Evolutionary conservation across 257 asterid genomes (phyloP).

Genomic region (Nicotiana tabacum): DNA sequence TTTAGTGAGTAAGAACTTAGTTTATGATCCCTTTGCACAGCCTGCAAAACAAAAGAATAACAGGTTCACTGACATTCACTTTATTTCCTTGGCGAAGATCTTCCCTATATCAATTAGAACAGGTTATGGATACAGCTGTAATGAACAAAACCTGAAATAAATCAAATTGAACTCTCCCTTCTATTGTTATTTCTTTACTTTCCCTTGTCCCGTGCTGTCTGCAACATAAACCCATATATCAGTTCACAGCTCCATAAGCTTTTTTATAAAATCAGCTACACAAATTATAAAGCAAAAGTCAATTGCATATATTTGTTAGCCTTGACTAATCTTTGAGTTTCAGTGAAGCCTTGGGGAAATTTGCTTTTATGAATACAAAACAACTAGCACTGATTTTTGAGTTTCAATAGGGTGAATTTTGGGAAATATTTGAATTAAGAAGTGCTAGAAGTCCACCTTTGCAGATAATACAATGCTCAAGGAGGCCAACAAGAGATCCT

Average conservation of each 20-base stretch:
- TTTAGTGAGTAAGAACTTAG: conserved; percentile 91
- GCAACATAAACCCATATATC: conserved; percentile 33
- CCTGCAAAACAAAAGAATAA: conserved; percentile 42
- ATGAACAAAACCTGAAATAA: conserved; percentile 66
- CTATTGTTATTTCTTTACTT: conserved; percentile 89
- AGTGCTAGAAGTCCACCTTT: background rate
- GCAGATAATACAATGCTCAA: background rate
- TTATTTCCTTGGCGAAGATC: background rate
- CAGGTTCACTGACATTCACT: background rate
- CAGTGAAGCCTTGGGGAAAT: background rate
- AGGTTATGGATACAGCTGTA: background rate
- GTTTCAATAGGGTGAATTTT: background rate
- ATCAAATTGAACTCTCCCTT: conserved; percentile 98
- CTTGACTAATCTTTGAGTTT: background rate
- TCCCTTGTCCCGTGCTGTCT: conserved; percentile 94
- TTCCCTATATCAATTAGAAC: background rate
- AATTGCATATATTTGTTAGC: background rate
- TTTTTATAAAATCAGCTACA: background rate
- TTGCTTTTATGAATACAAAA: background rate
- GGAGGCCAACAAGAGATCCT: background rate
- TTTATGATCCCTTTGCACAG: conserved; percentile 87
- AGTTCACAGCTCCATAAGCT: conserved; percentile 23
- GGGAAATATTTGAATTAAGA: conserved; percentile 5
- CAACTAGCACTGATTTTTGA: background rate
- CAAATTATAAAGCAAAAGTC: background rate